Base-by-base conservation (phyloP, 495 filamentous ascomycete genomes). In the Xylaria acuta region DNA sequence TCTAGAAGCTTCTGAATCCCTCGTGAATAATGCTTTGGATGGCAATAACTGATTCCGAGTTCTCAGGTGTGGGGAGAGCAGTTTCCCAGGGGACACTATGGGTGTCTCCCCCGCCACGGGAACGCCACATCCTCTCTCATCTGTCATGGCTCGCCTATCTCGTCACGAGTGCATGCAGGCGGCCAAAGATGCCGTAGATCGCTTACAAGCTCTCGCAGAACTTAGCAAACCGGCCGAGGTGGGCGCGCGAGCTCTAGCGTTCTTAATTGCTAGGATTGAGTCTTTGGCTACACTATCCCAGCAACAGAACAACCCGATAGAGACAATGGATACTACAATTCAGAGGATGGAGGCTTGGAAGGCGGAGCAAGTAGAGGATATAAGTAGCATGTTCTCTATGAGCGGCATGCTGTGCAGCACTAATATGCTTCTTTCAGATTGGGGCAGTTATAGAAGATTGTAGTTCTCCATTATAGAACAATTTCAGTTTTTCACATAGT, bases 191-290 rank as follows among this genome's bases (percentile, higher is more conserved):
- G 70, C 70, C 5, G n/a, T 67, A 1, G 43, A 20, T 5, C 64
- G 45, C 20, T 30, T 72, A 20, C 64, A 51, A 27, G 43, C 32
- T 8, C 36, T 72, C 9, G 63, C 70, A 1, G 53, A 72, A 12
- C 22, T 53, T 8, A 67, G 70, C 41, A 67, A 49, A 8, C 59
- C 66, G 64, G 70, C 70, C 9, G 53, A 67, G 7, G 27, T 25
- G 7, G 70, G 63, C 34, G 53, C 64, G 12, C 59, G 30, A 25
- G 40, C 49, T 27, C 51, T 72, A 14, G 34, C 49, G 1, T 30
- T 22, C 14, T 34, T 71, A 2, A 49, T 71, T 8, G 45, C 34
- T 18, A 68, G 25, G 14, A 36, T 45, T 14, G 45, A 53, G 25
- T 14, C 5, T 43, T 36, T 38, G 22, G 5, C 36, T n/a, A 27